Percentiles rank a stretch among this genome's conserved stretches.
These are phyloP conservation scores for Lentinula guzmanii DNA, from an alignment of 768 basidiomycete species.

Conservation along the genomic window DNA sequence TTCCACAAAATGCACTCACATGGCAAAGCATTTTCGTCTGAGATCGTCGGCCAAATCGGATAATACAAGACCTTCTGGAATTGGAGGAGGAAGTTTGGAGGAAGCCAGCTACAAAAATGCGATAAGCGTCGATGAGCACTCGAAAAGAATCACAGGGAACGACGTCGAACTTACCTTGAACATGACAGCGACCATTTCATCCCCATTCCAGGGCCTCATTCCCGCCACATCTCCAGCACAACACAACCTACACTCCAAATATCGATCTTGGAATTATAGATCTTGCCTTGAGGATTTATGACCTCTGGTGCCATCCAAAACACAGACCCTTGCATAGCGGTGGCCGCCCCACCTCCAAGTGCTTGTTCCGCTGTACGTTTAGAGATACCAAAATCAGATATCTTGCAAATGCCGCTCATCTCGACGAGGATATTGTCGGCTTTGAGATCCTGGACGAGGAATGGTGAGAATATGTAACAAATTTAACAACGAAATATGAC, in stretches of 20 bases:
- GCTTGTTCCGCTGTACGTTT: conserved; percentile 88
- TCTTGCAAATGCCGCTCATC: conserved; percentile 88
- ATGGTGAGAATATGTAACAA: conserved; percentile 1
- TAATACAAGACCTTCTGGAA: conserved; percentile 77
- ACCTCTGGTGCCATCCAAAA: conserved; percentile 99
- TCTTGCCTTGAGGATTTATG: conserved; percentile 78
- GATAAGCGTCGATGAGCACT: not conserved
- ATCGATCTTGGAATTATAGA: conserved; percentile 95
- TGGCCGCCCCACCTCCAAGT: conserved; percentile 74
- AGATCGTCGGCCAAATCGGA: conserved; percentile 80
- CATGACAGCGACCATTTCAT: conserved; percentile 89
- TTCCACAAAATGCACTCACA: conserved; percentile 41
- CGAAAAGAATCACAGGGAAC: not conserved
- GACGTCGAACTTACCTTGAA: conserved; percentile 60
- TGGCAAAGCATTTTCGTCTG: conserved; percentile 81
- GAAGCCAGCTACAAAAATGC: conserved; percentile 61
- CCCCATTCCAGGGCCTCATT: conserved; percentile 88
- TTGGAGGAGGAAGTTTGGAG: conserved; percentile 79
- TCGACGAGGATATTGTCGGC: conserved; percentile 98
- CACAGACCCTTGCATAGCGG: conserved; percentile 95
- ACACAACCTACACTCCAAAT: conserved; percentile 99
- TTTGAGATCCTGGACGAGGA: conserved; percentile 72
- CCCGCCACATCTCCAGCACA: conserved; percentile 99
- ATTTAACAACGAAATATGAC: not conserved
- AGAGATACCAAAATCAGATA: conserved; percentile 98